Conservation (phyloP, 2,329 filamentous ascomycete genomes). For the Alternaria panax region DNA sequence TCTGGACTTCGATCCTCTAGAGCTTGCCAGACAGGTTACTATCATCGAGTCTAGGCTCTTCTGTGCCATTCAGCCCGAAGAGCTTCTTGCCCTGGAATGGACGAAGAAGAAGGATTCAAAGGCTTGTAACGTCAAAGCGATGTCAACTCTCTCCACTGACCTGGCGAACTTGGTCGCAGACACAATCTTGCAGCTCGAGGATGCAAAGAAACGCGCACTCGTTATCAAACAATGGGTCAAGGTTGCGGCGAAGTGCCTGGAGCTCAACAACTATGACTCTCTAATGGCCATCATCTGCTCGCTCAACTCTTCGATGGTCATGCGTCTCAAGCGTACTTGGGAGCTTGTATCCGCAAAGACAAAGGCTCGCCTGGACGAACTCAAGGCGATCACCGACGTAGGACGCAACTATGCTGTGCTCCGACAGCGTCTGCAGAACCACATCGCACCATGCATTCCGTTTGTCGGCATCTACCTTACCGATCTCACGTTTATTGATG, state of each 20-base stretch:
- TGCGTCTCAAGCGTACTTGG: slow-evolving; percentile 89
- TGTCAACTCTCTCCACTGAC: slow-evolving; percentile 92
- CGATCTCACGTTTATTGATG: slow-evolving; percentile 93
- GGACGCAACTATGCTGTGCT: slow-evolving; percentile 90
- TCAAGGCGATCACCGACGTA: slow-evolving; percentile 87
- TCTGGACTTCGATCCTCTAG: slow-evolving; percentile 88
- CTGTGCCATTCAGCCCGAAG: slow-evolving; percentile 89
- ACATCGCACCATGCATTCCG: slow-evolving; percentile 89
- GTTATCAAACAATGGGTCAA: slow-evolving; percentile 99
- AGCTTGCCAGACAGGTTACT: slow-evolving; percentile 90
- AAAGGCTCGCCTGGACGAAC: slow-evolving; percentile 76
- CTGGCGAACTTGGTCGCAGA: slow-evolving; percentile 92
- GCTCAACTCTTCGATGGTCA: slow-evolving; percentile 89
- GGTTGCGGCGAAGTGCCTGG: slow-evolving; percentile 83
- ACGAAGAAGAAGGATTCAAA: slow-evolving; percentile 83
- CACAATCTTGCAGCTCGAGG: slow-evolving; percentile 85
- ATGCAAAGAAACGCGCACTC: slow-evolving; percentile 87
- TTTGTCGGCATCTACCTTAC: slow-evolving; percentile 97
- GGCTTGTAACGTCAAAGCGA: slow-evolving; percentile 89
- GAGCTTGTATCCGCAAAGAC: slow-evolving; percentile 85
- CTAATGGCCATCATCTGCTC: slow-evolving; percentile 97
- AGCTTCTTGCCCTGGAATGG: slow-evolving; percentile 91
- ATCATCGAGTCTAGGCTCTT: slow-evolving; percentile 91
- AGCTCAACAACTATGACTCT: slow-evolving; percentile 94
- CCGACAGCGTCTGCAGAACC: slow-evolving; percentile 80